Conservation (phyloP, 345 rosid genomes). For the Barbarea vulgaris region DNA sequence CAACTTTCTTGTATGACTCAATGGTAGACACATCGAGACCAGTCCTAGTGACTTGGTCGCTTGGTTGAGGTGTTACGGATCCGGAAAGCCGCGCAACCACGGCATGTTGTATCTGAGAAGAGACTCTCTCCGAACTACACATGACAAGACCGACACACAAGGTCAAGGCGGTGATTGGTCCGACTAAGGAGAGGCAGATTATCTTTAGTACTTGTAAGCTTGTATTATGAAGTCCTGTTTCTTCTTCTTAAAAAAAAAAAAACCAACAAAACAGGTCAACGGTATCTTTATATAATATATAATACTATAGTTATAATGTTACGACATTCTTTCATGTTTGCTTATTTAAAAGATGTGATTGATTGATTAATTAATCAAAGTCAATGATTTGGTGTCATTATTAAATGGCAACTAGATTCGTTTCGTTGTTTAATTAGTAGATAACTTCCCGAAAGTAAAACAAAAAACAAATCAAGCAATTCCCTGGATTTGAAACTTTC, state of each 20-base stretch:
- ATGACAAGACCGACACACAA: slow-evolving; percentile 43
- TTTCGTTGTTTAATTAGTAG: slow-evolving; percentile 2
- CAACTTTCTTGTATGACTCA: slow-evolving; percentile 68
- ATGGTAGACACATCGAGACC: slow-evolving; percentile 74
- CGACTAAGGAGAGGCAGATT: slow-evolving; percentile 49
- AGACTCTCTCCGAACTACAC: slow-evolving; percentile 26
- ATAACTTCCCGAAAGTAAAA: background rate
- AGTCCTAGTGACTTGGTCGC: slow-evolving; percentile 28
- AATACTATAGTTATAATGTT: background rate
- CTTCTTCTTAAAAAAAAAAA: too few relatives aligned
- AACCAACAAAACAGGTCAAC: slow-evolving; percentile 25
- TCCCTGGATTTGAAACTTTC: slow-evolving; percentile 28
- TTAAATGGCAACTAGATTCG: slow-evolving; percentile 6
- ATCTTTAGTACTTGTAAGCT: slow-evolving; percentile 47
- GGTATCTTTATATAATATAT: background rate
- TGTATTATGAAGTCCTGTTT: slow-evolving; percentile 39
- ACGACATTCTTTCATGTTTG: slow-evolving; percentile 24
- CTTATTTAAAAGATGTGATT: slow-evolving; percentile 19
- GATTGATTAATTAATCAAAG: slow-evolving; percentile 24
- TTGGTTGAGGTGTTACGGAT: slow-evolving; percentile 37
- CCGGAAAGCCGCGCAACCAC: slow-evolving; percentile 18
- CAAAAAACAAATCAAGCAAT: background rate
- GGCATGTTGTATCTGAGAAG: slow-evolving; percentile 3
- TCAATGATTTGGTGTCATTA: slow-evolving; percentile 28
- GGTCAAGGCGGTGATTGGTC: slow-evolving; percentile 50